Conservation (phyloP, 129 eudicot species). For the Apium graveolens region DNA sequence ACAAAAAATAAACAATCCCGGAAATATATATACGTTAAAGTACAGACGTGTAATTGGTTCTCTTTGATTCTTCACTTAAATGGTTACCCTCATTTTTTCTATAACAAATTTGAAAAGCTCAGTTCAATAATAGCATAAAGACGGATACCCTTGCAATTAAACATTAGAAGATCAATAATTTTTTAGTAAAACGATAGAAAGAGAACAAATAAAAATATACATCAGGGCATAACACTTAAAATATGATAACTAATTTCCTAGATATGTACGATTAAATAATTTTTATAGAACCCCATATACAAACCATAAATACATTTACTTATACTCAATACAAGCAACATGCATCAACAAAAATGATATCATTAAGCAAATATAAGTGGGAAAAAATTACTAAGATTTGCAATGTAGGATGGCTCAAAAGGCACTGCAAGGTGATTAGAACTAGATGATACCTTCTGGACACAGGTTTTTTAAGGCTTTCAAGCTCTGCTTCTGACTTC, state of each 20-base stretch:
- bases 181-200: neutral
- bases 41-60: neutral
- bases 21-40: too few relatives aligned
- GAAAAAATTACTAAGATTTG: neutral
- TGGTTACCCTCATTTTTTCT: neutral
- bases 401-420: neutral
- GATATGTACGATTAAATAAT: neutral
- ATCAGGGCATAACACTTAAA: neutral
- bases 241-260: neutral
- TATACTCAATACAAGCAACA: neutral
- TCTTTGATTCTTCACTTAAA: neutral
- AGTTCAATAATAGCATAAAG: neutral
- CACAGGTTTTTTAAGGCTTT: constrained; percentile 39
- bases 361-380: neutral
- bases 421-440: neutral
- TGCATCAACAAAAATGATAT: neutral
- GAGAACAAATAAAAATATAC: neutral
- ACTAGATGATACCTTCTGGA: constrained; percentile 51
- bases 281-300: neutral
- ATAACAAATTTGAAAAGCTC: neutral
- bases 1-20: neutral
- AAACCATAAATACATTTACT: neutral
- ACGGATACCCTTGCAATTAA: neutral
- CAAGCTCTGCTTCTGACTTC: constrained; percentile 61
- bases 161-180: neutral